Percentiles rank a stretch among this genome's conserved stretches.
phyloP scores from a whole-genome alignment of 2,329 filamentous ascomycete species.

The Pezicula rhizophila region DNA sequence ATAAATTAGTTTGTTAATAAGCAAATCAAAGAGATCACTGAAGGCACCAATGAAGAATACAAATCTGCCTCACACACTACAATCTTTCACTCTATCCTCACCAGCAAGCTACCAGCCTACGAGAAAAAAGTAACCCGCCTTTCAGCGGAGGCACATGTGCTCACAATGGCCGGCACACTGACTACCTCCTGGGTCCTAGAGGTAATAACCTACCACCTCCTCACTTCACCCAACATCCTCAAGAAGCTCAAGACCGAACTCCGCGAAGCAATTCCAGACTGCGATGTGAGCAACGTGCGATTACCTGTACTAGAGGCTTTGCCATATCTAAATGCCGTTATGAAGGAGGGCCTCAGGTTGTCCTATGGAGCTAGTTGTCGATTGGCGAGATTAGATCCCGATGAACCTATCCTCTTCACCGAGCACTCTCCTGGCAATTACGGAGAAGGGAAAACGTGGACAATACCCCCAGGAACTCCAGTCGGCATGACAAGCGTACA shows the following conservation, averaged over 20 bases:
- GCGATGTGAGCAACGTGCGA: background rate
- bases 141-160: conserved; percentile 28
- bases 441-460: conserved; percentile 6
- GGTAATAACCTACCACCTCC: conserved; percentile 22
- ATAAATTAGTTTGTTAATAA: too few species aligned
- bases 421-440: background rate
- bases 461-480: conserved; percentile 25
- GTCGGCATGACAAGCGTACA: conserved; percentile 30
- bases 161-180: conserved; percentile 33
- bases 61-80: conserved; percentile 8
- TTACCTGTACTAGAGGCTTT: conserved; percentile 32
- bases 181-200: conserved; percentile 28
- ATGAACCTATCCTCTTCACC: conserved; percentile 9
- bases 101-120: background rate
- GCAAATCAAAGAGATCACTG: background rate
- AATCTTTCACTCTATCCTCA: conserved; percentile 2
- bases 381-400: conserved; percentile 20
- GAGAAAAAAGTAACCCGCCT: conserved; percentile 18
- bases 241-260: conserved; percentile 23
- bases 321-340: conserved; percentile 28
- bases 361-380: conserved; percentile 24
- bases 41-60: background rate
- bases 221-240: conserved; percentile 17
- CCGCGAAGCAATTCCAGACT: conserved; percentile 13
- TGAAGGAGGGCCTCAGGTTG: conserved; percentile 18